Percentiles rank a stretch among this genome's conserved stretches.
Conservation (phyloP, 1,139 yeast species). For the Geotrichum europaeum region DNA sequence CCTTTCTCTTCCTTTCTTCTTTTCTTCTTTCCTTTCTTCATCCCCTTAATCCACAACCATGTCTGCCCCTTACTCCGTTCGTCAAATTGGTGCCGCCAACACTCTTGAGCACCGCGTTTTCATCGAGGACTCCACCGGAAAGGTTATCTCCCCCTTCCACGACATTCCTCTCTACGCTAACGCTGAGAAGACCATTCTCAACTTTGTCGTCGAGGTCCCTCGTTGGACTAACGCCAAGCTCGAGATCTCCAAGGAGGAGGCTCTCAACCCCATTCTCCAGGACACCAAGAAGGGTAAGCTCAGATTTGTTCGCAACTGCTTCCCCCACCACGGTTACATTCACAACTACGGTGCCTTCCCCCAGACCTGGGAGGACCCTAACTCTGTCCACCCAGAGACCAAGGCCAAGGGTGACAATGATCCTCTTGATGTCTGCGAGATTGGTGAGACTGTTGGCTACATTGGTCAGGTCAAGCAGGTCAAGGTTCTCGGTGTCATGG, state of each 20-base stretch:
- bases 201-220: constrained; percentile 86
- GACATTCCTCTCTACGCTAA: constrained; percentile 72
- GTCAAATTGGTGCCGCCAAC: constrained; percentile 89
- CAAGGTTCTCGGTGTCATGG: constrained; percentile 79
- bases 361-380: constrained; percentile 93
- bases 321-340: constrained; percentile 87
- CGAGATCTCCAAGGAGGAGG: constrained; percentile 63
- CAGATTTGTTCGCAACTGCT: constrained; percentile 78
- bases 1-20: background rate
- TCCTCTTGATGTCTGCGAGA: constrained; percentile 87
- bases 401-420: constrained; percentile 69
- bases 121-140: constrained; percentile 55
- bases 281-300: constrained; percentile 80
- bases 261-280: constrained; percentile 78
- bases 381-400: constrained; percentile 59
- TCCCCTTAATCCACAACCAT: constrained; percentile 17
- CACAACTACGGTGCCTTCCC: constrained; percentile 95
- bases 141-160: constrained; percentile 72
- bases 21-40: background rate
- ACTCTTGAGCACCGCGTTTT: constrained; percentile 84
- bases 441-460: constrained; percentile 64
- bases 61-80: constrained; percentile 31
- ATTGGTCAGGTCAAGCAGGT: constrained; percentile 78
- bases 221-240: constrained; percentile 89
- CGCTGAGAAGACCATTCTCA: constrained; percentile 58